These are phyloP conservation scores for Eutrema salsugineum DNA, from an alignment of 441 rosid genomes.

Conservation along the genomic window DNA sequence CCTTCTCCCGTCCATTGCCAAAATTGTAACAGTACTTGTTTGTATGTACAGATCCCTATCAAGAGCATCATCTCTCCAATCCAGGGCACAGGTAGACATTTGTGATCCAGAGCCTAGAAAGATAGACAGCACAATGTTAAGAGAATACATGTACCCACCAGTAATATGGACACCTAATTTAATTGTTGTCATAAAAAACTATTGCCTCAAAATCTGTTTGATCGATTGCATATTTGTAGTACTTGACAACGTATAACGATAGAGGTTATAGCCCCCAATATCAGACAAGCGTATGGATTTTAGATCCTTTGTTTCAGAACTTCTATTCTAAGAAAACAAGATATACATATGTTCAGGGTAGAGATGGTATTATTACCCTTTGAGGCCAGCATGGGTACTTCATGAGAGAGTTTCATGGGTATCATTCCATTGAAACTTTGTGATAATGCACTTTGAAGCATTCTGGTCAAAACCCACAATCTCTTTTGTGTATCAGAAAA, in stretches of 20 bases:
- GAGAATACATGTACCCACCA: background rate
- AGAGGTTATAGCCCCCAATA: background rate
- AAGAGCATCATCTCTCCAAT: conserved; percentile 86
- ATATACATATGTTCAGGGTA: background rate
- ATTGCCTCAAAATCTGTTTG: background rate
- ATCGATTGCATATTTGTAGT: conserved; percentile 1
- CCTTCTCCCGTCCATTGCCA: conserved; percentile 99
- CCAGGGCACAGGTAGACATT: conserved; percentile 54
- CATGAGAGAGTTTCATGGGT: conserved; percentile 45
- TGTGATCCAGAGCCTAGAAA: conserved; percentile 57
- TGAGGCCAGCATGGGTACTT: conserved; percentile 34
- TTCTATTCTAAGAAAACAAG: background rate
- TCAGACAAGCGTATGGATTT: background rate
- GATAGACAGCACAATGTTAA: conserved; percentile 17
- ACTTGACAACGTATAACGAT: background rate
- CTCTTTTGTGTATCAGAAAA: conserved; percentile 58
- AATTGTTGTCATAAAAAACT: background rate
- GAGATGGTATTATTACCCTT: conserved; percentile 43
- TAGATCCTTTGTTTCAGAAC: background rate
- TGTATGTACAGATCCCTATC: conserved; percentile 90
- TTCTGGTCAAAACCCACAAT: conserved; percentile 62
- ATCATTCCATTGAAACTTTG: conserved; percentile 70
- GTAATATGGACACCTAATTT: background rate
- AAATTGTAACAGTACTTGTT: conserved; percentile 79
- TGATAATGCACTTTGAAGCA: conserved; percentile 84